Base-by-base conservation (phyloP, 129 eudicot species). In the Pseudognaphalium luteoalbum region DNA sequence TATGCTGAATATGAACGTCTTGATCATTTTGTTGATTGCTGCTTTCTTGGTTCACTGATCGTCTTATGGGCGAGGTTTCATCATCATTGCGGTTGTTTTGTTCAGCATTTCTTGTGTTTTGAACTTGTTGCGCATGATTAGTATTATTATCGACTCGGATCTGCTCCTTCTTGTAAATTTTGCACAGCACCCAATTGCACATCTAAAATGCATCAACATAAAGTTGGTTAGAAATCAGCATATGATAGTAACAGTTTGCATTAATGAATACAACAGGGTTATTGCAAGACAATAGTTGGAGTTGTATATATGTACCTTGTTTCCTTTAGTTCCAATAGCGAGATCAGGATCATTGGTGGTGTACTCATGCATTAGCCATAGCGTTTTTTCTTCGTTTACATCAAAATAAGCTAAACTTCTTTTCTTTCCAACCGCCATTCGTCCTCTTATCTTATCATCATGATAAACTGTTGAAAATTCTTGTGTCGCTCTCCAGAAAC, bases 351-450 rank as follows among this genome's bases (percentile, higher is more conserved):
- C 20, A 3, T 22, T 41, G 5, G 39, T 19, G 14, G 19, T 77
- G n/a, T 52, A 77, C 59, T 77, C 81, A 12, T 77, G 68, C 81
- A 77, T 77, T 16, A 77, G 44, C 81, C 81, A 77, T 1, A 0
- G 8, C 4, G 69, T 68, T 10, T 77, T 77, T 10, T 52, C 7
- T 14, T 1, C 33, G 6, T 34, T 35, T 5, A 35, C 22, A 6
- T 12, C 68, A 39, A 4, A 16, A 61, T 32, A 54, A n/a, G 56
- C 75, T 22, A 77, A 58, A 35, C 9, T 22, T 54, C 37, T 41
- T 58, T 34, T 77, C 11, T 15, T 7, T 2, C 81, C 81, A 16
- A 77, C 60, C 22, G 17, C 16, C 28, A 39, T 15, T 37, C 29
- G 44, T 7, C 44, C 44, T 52, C 17, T 14, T 6, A 44, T 9